Evolutionary conservation across 345 rosid species (phyloP).

Genomic region (Eucalyptus cloeziana): DNA sequence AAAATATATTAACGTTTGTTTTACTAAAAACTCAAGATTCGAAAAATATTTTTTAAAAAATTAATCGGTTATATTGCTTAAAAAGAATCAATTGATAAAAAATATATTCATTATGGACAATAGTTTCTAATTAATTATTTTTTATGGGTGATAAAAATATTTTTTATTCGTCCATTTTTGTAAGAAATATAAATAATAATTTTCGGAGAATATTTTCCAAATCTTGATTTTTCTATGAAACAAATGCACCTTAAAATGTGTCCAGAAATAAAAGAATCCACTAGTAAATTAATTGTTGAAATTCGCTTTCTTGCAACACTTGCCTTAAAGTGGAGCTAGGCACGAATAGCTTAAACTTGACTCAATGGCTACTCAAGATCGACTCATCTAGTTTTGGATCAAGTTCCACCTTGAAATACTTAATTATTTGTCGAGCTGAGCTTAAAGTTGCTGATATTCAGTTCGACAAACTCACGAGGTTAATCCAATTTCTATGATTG

Average conservation of each 20-base stretch:
- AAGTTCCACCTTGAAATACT: background rate
- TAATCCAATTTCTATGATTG: background rate
- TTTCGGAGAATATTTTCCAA: accelerated
- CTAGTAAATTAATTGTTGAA: background rate
- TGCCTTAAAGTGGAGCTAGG: background rate
- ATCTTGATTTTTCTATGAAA: too few species aligned
- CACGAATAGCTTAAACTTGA: background rate
- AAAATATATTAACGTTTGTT: background rate
- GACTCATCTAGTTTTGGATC: background rate
- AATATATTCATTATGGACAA: background rate
- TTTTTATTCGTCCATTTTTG: accelerated
- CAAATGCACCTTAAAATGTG: background rate
- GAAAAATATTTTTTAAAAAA: too few species aligned
- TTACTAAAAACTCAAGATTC: too few species aligned
- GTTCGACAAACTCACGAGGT: background rate
- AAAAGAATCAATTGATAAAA: background rate
- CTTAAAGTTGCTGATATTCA: too few species aligned
- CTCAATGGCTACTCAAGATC: background rate
- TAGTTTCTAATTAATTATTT: too few species aligned
- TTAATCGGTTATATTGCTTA: too few species aligned
- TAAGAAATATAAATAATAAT: too few species aligned
- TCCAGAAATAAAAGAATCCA: background rate
- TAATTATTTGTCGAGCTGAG: background rate
- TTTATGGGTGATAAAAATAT: background rate
- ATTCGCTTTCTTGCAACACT: background rate